phyloP scores from a whole-genome alignment of 2,329 filamentous ascomycete species.

The Fusarium coffeatum region DNA sequence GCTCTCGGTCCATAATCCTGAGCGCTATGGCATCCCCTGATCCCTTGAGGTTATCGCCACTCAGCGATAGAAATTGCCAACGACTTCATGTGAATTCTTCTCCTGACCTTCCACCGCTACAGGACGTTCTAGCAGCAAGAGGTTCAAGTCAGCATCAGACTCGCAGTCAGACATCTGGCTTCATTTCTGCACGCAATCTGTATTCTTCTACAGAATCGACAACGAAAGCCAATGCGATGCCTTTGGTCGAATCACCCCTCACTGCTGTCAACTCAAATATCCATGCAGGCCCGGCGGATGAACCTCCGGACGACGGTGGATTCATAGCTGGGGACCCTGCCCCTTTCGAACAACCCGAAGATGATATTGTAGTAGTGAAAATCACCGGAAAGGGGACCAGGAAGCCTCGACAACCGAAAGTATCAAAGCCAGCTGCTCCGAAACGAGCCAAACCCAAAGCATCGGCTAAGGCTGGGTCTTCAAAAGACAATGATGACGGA shows the following conservation, averaged over 20 bases:
- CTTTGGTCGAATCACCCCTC: background rate
- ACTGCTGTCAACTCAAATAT: background rate
- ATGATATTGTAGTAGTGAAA: slow-evolving; percentile 43
- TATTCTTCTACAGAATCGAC: slow-evolving; percentile 50
- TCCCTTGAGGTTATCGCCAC: slow-evolving; percentile 48
- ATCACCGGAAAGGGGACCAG: slow-evolving; percentile 28
- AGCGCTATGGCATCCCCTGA: slow-evolving; percentile 52
- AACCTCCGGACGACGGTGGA: background rate
- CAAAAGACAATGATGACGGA: slow-evolving; percentile 15
- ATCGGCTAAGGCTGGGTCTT: background rate
- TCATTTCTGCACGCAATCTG: slow-evolving; percentile 57
- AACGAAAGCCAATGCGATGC: background rate
- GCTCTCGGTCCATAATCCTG: slow-evolving; percentile 51
- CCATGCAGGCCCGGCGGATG: background rate
- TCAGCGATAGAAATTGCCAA: slow-evolving; percentile 49
- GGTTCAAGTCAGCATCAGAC: slow-evolving; percentile 48
- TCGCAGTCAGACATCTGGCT: slow-evolving; percentile 51
- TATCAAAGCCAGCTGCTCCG: slow-evolving; percentile 24
- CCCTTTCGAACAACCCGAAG: slow-evolving; percentile 5
- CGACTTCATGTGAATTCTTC: slow-evolving; percentile 56
- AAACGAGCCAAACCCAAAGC: slow-evolving; percentile 22
- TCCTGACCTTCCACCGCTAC: slow-evolving; percentile 65
- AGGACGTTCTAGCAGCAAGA: slow-evolving; percentile 59
- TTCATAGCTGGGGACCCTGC: slow-evolving; percentile 6
- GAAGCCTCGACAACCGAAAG: slow-evolving; percentile 36